Percentiles rank a stretch among this genome's conserved stretches.
These are phyloP conservation scores for Orbilia blumenaviensis DNA, from an alignment of 2,329 filamentous ascomycete genomes.

Conservation along the genomic window DNA sequence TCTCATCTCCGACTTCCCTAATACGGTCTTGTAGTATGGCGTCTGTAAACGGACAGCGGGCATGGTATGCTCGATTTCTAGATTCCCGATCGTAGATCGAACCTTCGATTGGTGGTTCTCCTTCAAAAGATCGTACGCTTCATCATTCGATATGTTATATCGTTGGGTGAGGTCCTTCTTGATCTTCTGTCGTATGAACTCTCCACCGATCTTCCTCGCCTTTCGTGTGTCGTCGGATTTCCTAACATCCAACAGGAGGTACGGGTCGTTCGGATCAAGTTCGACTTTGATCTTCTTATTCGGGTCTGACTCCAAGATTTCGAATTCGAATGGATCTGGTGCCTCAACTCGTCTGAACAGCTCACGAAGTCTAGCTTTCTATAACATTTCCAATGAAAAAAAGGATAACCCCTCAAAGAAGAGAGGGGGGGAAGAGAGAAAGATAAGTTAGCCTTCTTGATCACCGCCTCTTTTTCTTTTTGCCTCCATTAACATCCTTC, in stretches of 20 bases:
- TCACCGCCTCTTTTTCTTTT: constrained; percentile 45
- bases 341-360: constrained; percentile 70
- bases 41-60: constrained; percentile 90
- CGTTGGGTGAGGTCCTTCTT: constrained; percentile 78
- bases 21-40: constrained; percentile 84
- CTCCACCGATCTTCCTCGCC: constrained; percentile 69
- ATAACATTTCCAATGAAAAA: too few relatives aligned
- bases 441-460: constrained; percentile 44
- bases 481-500: constrained; percentile 49
- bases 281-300: constrained; percentile 79
- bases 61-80: constrained; percentile 93
- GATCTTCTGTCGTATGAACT: constrained; percentile 71
- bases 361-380: constrained; percentile 66
- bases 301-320: constrained; percentile 65
- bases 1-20: constrained; percentile 75
- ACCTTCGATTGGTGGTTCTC: constrained; percentile 98
- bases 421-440: background rate
- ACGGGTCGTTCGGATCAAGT: constrained; percentile 86
- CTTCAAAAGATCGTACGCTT: constrained; percentile 93
- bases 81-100: constrained; percentile 86
- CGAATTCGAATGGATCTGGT: background rate
- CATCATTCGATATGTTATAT: constrained; percentile 96
- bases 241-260: constrained; percentile 82
- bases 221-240: constrained; percentile 68
- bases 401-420: too few relatives aligned